Evolutionary conservation across 805 yeast species (phyloP).

Genomic region (Wickerhamiella australiensis): DNA sequence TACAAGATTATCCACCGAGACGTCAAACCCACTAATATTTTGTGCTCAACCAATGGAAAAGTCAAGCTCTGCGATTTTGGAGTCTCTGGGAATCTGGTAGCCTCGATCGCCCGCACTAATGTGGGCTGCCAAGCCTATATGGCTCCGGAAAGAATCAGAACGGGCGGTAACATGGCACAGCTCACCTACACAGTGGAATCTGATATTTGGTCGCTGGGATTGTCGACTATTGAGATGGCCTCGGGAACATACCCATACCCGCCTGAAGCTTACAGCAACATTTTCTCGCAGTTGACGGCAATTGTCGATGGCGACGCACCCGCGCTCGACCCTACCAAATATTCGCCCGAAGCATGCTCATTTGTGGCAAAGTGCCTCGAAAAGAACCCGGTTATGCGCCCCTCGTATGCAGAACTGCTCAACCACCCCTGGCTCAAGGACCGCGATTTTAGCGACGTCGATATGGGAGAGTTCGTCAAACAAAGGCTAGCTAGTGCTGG

Average conservation of each 20-base stretch:
- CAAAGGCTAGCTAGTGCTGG: slow-evolving; percentile 12
- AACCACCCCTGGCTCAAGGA: slow-evolving; percentile 72
- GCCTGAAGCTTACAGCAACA: slow-evolving; percentile 79
- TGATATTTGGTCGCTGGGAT: slow-evolving; percentile 91
- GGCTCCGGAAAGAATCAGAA: slow-evolving; percentile 88
- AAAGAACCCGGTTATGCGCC: slow-evolving; percentile 71
- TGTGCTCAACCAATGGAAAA: slow-evolving; percentile 72
- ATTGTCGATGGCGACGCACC: slow-evolving; percentile 96
- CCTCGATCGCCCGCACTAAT: slow-evolving; percentile 87
- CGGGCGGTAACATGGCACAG: slow-evolving; percentile 29
- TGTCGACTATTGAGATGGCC: slow-evolving; percentile 76
- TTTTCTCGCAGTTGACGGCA: slow-evolving; percentile 86
- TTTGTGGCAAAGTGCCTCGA: slow-evolving; percentile 62
- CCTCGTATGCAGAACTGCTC: slow-evolving; percentile 62
- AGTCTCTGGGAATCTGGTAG: slow-evolving; percentile 87
- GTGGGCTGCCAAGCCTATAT: slow-evolving; percentile 96
- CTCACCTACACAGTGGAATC: slow-evolving; percentile 83
- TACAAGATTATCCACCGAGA: slow-evolving; percentile 93
- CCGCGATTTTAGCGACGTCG: slow-evolving; percentile 28
- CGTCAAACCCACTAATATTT: slow-evolving; percentile 89
- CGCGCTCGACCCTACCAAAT: slow-evolving; percentile 48
- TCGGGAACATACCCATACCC: slow-evolving; percentile 94
- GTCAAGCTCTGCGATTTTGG: slow-evolving; percentile 93
- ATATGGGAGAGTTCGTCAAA: slow-evolving; percentile 31
- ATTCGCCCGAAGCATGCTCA: slow-evolving; percentile 63